Evolutionary conservation across 163 green algal genomes (phyloP).

Genomic region (Volvox carteri): DNA sequence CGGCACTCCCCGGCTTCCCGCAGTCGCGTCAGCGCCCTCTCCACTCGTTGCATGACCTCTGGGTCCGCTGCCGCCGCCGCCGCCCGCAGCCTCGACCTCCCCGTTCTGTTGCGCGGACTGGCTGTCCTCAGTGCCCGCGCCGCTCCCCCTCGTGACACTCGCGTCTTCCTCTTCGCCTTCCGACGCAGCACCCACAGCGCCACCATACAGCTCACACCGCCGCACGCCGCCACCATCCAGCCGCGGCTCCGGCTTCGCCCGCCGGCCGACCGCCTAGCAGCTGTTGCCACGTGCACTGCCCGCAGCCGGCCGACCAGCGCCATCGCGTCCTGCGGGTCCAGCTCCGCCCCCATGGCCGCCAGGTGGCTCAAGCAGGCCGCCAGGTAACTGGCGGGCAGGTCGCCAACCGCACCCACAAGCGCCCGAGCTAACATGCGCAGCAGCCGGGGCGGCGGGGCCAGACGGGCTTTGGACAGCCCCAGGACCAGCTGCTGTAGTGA

Average conservation of each 20-base stretch:
- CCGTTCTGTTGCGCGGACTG: background rate
- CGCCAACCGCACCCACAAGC: background rate
- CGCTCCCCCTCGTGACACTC: background rate
- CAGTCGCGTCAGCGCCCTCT: background rate
- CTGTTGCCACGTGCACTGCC: background rate
- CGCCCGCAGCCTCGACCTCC: background rate
- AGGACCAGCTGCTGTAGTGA: conserved; percentile 2
- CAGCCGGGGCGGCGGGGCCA: background rate
- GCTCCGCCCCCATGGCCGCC: conserved; percentile 17
- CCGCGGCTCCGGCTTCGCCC: background rate
- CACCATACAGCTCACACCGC: background rate
- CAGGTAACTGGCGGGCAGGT: background rate
- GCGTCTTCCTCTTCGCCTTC: background rate
- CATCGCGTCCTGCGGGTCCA: conserved; percentile 16
- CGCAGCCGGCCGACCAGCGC: conserved; percentile 4
- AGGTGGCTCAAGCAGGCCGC: conserved; percentile 3
- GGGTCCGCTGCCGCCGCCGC: background rate
- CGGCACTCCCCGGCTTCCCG: background rate
- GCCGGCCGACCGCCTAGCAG: background rate
- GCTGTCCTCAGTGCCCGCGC: background rate
- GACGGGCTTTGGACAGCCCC: background rate
- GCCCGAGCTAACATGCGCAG: background rate
- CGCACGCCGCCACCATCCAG: background rate
- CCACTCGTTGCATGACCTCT: background rate
- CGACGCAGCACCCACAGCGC: conserved; percentile 35